These are phyloP conservation scores for Oryza meridionalis DNA, from an alignment of 176 grass and related monocot genomes.

Conservation along the genomic window DNA sequence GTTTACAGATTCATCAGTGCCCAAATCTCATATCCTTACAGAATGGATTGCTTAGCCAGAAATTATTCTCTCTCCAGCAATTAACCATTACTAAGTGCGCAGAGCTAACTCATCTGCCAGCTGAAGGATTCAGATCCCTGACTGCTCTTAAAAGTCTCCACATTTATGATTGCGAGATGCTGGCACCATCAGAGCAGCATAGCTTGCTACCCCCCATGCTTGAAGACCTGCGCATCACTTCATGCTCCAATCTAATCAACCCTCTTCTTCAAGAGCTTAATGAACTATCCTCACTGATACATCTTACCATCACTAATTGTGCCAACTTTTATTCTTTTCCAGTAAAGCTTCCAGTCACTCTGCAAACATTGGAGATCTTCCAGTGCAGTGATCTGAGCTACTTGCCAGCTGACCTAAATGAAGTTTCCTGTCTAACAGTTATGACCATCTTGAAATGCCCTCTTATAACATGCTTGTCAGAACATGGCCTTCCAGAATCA, in stretches of 20 bases:
- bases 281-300: constrained; percentile 38
- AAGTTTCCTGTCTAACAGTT: constrained; percentile 39
- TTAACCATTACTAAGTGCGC: constrained; percentile 56
- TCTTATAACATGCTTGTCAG: constrained; percentile 53
- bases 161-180: constrained; percentile 58
- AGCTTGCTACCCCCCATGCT: constrained; percentile 45
- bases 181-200: constrained; percentile 39
- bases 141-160: constrained; percentile 59
- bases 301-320: constrained; percentile 53
- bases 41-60: constrained; percentile 51
- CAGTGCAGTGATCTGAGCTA: constrained; percentile 45
- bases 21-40: constrained; percentile 64
- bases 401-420: constrained; percentile 57
- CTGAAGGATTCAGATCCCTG: constrained; percentile 55
- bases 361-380: constrained; percentile 59
- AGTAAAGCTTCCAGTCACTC: constrained; percentile 44
- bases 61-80: constrained; percentile 47
- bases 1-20: constrained; percentile 61
- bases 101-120: constrained; percentile 52
- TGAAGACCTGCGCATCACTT: constrained; percentile 63
- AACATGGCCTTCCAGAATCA: constrained; percentile 41
- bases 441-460: constrained; percentile 60
- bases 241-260: constrained; percentile 60
- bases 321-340: constrained; percentile 54
- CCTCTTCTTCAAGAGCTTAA: constrained; percentile 55